Conservation (phyloP, 2,329 filamentous ascomycete genomes). For the Cladosporium sp. region DNA sequence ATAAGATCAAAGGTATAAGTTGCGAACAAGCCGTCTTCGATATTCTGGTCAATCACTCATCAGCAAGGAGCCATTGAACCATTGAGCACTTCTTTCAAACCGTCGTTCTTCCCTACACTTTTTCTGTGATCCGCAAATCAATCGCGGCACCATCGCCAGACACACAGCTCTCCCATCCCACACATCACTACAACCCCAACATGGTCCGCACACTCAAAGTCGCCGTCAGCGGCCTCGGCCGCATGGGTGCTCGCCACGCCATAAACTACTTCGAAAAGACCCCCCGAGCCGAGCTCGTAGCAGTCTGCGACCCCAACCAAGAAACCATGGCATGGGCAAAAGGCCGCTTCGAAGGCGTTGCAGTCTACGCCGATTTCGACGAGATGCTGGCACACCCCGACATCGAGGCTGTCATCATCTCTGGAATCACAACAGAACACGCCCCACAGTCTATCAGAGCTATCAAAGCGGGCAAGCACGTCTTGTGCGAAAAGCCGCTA, state of each 20-base stretch:
- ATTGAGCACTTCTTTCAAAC: neutral
- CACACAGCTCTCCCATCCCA: neutral
- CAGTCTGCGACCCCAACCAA: conserved; percentile 48
- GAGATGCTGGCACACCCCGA: conserved; percentile 58
- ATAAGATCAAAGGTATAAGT: neutral
- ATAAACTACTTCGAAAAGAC: conserved; percentile 49
- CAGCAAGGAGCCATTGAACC: neutral
- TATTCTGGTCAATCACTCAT: neutral
- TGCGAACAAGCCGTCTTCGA: neutral
- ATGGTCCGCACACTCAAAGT: conserved; percentile 45
- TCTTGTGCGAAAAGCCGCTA: conserved; percentile 62
- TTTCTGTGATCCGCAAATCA: neutral
- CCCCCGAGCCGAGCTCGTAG: conserved; percentile 48
- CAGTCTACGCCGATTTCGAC: conserved; percentile 56
- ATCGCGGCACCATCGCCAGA: neutral
- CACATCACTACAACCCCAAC: conserved; percentile 5
- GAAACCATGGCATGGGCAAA: conserved; percentile 51
- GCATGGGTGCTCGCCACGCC: conserved; percentile 53
- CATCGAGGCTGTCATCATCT: conserved; percentile 57
- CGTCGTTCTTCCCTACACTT: neutral
- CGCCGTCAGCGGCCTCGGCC: conserved; percentile 50
- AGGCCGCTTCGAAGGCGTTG: conserved; percentile 53
- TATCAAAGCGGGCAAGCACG: conserved; percentile 56
- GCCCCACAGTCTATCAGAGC: conserved; percentile 59
- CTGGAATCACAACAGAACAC: conserved; percentile 57